Evolutionary conservation across 768 basidiomycete species (phyloP), one percentile per base, ranked within the genome.

Genomic region (Lactarius tabidus): DNA sequence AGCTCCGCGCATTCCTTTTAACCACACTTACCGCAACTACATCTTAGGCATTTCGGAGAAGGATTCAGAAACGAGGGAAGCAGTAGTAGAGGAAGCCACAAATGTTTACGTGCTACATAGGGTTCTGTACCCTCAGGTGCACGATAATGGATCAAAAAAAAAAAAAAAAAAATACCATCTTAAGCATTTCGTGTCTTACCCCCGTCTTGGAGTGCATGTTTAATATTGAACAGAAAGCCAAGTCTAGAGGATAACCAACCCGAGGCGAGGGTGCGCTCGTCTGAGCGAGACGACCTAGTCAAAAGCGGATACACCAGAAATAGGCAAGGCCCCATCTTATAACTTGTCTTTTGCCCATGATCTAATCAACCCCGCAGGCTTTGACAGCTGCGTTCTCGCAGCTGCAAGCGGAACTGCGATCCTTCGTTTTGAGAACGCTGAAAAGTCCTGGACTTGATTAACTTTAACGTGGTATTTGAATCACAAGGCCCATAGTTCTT

Each of bases 161-260:
- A n/a, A n/a, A n/a, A n/a, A n/a, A n/a, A n/a, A n/a, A n/a, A n/a
- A n/a, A n/a, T n/a, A n/a, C n/a, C n/a, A n/a, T n/a, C 79, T 98
- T 55, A 77, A 78, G 1, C 95, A 96, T 77, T 99, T 98, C 72
- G 82, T 92, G 38, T 83, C 85, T 3, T 92, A 91, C 75, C 9
- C 96, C 96, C 20, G 77, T 98, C 56, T 97, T 95, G 56, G 95
- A 98, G 75, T 82, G 87, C 20, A 88, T 98, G 83, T 99, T 98
- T 72, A 84, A 93, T 71, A 77, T 92, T 41, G 91, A 95, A 72
- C 86, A 90, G 65, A 87, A 83, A 18, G 90, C 93, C 0, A 91
- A 91, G 68, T 78, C 80, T 8, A n/a, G 88, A 88, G 61, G 85
- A 84, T 15, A 84, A 87, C 41, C 83, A 82, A 58, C 87, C 90